Evolutionary conservation across 2,329 filamentous ascomycete species (phyloP).

Genomic region (Calonectria naviculata): DNA sequence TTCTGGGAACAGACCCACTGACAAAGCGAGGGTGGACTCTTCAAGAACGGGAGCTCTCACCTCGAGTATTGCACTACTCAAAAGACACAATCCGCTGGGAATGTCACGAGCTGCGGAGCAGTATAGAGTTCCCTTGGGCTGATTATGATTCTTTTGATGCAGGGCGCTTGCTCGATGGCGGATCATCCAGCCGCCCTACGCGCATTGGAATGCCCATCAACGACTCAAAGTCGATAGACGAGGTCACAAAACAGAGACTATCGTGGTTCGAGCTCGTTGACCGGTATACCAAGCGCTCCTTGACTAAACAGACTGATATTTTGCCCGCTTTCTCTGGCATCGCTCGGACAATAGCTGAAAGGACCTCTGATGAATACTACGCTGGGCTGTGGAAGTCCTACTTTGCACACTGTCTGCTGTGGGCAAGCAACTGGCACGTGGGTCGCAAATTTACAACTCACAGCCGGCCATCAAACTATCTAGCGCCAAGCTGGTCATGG

Average conservation of each 20-base stretch:
- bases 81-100: conserved; percentile 20
- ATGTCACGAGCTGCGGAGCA: background rate
- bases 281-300: background rate
- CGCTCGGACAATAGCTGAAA: conserved; percentile 3
- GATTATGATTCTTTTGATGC: background rate
- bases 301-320: conserved; percentile 7
- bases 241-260: conserved; percentile 5
- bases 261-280: conserved; percentile 12
- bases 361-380: background rate
- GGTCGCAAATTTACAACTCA: background rate
- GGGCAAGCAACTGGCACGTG: conserved; percentile 6
- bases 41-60: conserved; percentile 12
- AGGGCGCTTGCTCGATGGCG: conserved; percentile 3
- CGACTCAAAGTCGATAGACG: conserved; percentile 3
- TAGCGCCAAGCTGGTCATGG: conserved; percentile 18
- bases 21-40: conserved; percentile 15
- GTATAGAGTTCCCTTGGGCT: conserved; percentile 12
- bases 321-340: conserved; percentile 12
- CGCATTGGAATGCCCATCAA: background rate
- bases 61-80: conserved; percentile 8
- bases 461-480: background rate
- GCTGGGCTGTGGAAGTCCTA: conserved; percentile 15
- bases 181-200: background rate
- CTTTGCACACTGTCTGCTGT: conserved; percentile 3
- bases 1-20: conserved; percentile 3